Evolutionary conservation across 352 stramenopile genomes (phyloP).

Genomic region (Phytophthora uliginosa): DNA sequence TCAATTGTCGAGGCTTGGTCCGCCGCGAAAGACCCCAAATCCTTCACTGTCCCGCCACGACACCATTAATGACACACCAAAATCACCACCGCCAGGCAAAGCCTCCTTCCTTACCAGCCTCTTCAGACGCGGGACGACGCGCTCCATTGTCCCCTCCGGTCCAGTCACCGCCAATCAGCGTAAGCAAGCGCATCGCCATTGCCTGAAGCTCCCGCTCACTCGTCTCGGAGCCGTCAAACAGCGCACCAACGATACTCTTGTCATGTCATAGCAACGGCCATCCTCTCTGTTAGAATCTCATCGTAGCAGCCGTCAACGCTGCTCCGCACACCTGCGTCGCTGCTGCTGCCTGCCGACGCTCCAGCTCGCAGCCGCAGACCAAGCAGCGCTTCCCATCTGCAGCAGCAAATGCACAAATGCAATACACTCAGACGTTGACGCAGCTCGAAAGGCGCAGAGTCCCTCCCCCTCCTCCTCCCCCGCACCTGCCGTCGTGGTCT

Average conservation of each 20-base stretch:
- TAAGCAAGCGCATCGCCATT: slow-evolving; percentile 57
- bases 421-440: background rate
- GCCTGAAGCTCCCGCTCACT: slow-evolving; percentile 52
- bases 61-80: slow-evolving; percentile 13
- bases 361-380: slow-evolving; percentile 69
- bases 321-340: slow-evolving; percentile 14
- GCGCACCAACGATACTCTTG: background rate
- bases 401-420: background rate
- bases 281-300: background rate
- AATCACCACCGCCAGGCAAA: background rate
- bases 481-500: slow-evolving; percentile 59
- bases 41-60: slow-evolving; percentile 48
- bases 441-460: background rate
- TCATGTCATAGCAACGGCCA: background rate
- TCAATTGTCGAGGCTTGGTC: slow-evolving; percentile 84
- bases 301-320: background rate
- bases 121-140: slow-evolving; percentile 57
- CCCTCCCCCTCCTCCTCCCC: background rate
- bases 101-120: slow-evolving; percentile 42
- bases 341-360: slow-evolving; percentile 21
- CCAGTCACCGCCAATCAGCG: slow-evolving; percentile 39
- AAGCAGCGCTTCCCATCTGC: slow-evolving; percentile 75
- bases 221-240: slow-evolving; percentile 9
- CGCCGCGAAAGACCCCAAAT: slow-evolving; percentile 67
- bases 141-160: slow-evolving; percentile 40